Evolutionary conservation across 1,139 yeast genomes (phyloP), one percentile per base, ranked within the genome.

Genomic region (Dujonia santamariae): DNA sequence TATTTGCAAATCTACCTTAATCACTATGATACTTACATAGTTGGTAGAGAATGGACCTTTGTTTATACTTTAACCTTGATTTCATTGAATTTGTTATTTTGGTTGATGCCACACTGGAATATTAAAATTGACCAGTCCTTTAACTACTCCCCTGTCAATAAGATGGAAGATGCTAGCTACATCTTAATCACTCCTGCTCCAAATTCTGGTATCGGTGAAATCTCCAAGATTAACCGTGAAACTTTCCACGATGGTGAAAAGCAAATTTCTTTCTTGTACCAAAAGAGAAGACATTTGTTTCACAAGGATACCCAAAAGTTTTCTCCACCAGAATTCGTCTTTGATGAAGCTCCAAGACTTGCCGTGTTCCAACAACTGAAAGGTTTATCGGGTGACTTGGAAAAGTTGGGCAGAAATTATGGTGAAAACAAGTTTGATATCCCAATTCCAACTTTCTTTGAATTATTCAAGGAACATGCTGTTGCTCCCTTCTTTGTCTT

Each of bases 401-500:
- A 74, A 18, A 74, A 72, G 37, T 53, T 69, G 27, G 61, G 56
- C 35, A 75, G 90, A 51, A 65, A 75, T 40, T 92, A 85, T 52
- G 99, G 98, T 34, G 70, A 71, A 45, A 92, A 92, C 63, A 75
- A 75, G 48, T 92, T 92, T 54, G 98, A 92, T 54, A 92, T 92
- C 45, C 98, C 98, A 24, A 76, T 94, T 36, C 99, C 98, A 32
- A 79, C 96, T 1, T 90, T 92, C 52, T 47, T 75, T 42, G 98
- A 92, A 59, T 72, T 92, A 52, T 92, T 92, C 68, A 84, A 87
- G 56, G 98, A 92, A 61, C 98, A 92, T 58, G 98, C 97, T 5
- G 95, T 94, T 31, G 97, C 98, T 9, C 99, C 99, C 8, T 86
- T 94, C 59, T 92, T 92, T 51, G 96, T 92, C 20, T 92, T 92